Evolutionary conservation across 495 filamentous ascomycete species (phyloP), one percentile per base, ranked within the genome.

Genomic region (Rhypophila decipiens): DNA sequence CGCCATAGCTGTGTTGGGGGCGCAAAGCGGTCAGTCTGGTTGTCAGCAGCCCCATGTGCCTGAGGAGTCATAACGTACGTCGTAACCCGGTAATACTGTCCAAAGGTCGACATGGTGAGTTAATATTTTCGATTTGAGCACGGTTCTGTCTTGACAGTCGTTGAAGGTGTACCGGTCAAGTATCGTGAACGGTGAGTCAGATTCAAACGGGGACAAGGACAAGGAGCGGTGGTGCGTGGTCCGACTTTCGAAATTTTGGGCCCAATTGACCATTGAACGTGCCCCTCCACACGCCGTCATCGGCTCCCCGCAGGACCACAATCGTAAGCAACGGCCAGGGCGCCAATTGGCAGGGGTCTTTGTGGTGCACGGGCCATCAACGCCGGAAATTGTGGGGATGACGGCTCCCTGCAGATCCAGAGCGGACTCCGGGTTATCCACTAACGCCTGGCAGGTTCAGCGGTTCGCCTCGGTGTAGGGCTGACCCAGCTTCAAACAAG

Each of bases 61-160:
- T n/a, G 36, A 24, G 19, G 5, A 18, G 45, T 27, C 11, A 8
- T 43, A 9, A 74, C 83, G 58, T 76, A 93, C 86, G 88, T 94
- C 55, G 86, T 89, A 59, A 93, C 86, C 41, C 79, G 73, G 69
- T 90, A 96, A 64, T 83, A 76, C 18, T 86, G 72, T 51, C 93
- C 93, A 68, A 95, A 96, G 42, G 90, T 94, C 54, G 90, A 96
- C 89, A 95, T 94, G 34, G 15, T 37, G 43, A 33, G 23, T 9
- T 10, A 9, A 15, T 44, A 17, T 19, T 22, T 15, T 33, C 15
- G 43, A 9, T 39, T n/a, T 8, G 17, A 39, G 45, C n/a, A 39
- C 7, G 36, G 33, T 29, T 24, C 15, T 4, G 10, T 20, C n/a
- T 33, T 44, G 5, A 17, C 8, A 33, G 18, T 37, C 35, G 5